Evolutionary conservation across 768 basidiomycete species (phyloP).

Genomic region (Phanerochaete carnosa): DNA sequence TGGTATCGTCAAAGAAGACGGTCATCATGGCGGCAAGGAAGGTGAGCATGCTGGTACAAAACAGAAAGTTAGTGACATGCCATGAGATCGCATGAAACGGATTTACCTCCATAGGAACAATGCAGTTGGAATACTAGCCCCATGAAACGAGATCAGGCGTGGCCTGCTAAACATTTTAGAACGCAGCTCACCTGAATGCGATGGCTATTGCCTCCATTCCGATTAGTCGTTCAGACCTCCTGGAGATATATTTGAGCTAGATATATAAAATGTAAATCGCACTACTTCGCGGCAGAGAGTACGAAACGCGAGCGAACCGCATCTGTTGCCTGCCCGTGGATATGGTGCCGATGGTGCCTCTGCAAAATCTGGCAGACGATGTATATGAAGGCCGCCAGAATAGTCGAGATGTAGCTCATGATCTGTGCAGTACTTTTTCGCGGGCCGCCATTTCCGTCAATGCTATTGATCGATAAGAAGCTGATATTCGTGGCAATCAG

Average conservation of each 20-base stretch:
- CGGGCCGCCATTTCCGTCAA: conserved; percentile 25
- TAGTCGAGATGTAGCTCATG: conserved; percentile 38
- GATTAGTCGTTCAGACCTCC: not conserved
- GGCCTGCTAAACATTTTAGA: not conserved
- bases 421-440: conserved; percentile 26
- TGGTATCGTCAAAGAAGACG: conserved; percentile 7
- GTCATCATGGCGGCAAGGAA: conserved; percentile 9
- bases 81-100: not conserved
- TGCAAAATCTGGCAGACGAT: conserved; percentile 41
- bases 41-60: conserved; percentile 9
- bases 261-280: too few relatives aligned
- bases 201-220: conserved; percentile 9
- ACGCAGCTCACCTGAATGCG: conserved; percentile 27
- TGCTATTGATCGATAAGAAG: conserved; percentile 50
- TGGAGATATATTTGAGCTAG: not conserved
- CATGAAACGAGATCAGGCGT: conserved; percentile 16
- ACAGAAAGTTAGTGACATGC: not conserved
- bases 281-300: too few relatives aligned
- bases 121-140: conserved; percentile 24
- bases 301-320: conserved; percentile 31
- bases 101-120: conserved; percentile 24
- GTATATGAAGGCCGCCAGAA: conserved; percentile 39
- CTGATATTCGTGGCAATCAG: conserved; percentile 57
- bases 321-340: conserved; percentile 26
- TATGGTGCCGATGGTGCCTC: conserved; percentile 36